Evolutionary conservation across 148 eudicot species (phyloP).

Genomic region (Selenicereus undatus): DNA sequence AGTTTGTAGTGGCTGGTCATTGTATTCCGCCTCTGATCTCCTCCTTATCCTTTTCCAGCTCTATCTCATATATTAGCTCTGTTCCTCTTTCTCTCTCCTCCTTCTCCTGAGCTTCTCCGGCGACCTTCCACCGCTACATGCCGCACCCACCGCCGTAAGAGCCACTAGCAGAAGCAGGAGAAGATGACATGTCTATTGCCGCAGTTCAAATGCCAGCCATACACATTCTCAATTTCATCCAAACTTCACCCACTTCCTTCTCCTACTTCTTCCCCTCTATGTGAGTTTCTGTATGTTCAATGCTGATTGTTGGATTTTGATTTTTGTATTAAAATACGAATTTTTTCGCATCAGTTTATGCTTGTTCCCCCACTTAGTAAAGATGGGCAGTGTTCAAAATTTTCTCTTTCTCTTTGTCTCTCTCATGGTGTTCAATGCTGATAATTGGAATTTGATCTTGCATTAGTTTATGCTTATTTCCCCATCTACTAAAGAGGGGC

Average conservation of each 20-base stretch:
- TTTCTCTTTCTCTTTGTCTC: neutral
- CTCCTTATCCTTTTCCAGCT: neutral
- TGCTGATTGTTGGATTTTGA: too few relatives aligned
- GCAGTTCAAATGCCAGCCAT: constrained; percentile 53
- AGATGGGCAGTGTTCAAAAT: too few relatives aligned
- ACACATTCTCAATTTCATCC: constrained; percentile 36
- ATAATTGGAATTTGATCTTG: too few relatives aligned
- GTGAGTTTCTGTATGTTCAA: constrained; percentile 10
- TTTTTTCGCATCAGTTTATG: too few relatives aligned
- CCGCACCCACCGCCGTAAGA: neutral
- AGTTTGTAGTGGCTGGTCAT: neutral
- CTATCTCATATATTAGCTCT: neutral
- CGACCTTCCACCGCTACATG: neutral
- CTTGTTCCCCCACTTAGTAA: too few relatives aligned
- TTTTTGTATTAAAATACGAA: too few relatives aligned
- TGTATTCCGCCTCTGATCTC: neutral
- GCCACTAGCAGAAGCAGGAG: neutral
- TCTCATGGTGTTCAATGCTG: neutral
- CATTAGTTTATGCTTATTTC: too few relatives aligned
- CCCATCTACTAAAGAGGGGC: too few relatives aligned
- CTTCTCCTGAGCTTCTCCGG: neutral
- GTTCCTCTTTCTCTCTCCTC: neutral
- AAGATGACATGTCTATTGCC: constrained; percentile 54
- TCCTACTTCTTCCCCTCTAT: constrained; percentile 24
- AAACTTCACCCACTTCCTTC: constrained; percentile 22